Base-by-base conservation (phyloP, 371 early-diverging fungal species). In the Mucor lusitanicus region DNA sequence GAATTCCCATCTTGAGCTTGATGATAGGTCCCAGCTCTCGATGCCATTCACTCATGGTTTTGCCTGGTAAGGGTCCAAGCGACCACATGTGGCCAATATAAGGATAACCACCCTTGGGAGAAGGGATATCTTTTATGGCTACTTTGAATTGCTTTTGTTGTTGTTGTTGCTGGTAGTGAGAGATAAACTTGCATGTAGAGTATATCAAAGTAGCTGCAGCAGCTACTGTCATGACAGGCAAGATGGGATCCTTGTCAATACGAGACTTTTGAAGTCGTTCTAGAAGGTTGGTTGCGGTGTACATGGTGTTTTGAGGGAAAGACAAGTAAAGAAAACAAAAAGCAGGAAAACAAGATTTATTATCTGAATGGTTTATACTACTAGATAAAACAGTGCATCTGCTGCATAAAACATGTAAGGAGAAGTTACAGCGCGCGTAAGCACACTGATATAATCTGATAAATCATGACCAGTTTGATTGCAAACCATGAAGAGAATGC, bases 41-140 rank as follows among this genome's bases (percentile, higher is more conserved):
- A 37, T 71, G 72, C 68, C 72, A 71, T 64, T 63, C 48, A 3
- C 17, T 25, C 3, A 71, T 46, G 13, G 64, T 59, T 21, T 17
- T 39, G 12, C 40, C 44, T 23, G 72, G 72, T 11, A 56, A 3
- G 5, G 46, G 27, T 0, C 72, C 72, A 28, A 71, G 28, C 17
- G 72, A 63, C 23, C 67, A n/a, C 57, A 71, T 32, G 5, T 71
- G 72, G 2, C 69, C 71, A 30, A 69, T n/a, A 37, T 54, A 54
- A 25, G 65, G 65, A 37, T 54, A 64, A 2, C 40, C n/a, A 28
- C 54, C 53, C 0, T 39, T 55, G 23, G 69, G 69, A 8, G 42
- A 37, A 3, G 69, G 69, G 15, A 69, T 64, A 7, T 64, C 56
- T 33, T 35, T 62, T 13, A 8, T 3, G 3, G 13, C 12, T 62